Conservation (phyloP, 768 basidiomycete species). For the Mycena floridula region DNA sequence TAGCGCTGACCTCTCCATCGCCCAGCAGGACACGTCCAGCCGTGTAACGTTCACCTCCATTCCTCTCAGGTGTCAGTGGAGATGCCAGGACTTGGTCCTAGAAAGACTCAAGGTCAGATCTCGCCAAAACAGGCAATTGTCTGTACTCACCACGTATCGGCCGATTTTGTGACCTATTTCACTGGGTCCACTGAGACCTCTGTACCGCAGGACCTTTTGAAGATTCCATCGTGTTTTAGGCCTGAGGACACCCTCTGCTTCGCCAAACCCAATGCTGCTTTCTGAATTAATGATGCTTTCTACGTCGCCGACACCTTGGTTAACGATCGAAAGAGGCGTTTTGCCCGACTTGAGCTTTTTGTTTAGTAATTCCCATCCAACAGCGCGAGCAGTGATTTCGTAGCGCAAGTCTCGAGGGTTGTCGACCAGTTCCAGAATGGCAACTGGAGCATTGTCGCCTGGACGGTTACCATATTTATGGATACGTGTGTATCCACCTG, state of each 20-base stretch:
- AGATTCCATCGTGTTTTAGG: constrained; percentile 70
- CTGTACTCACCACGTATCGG: constrained; percentile 56
- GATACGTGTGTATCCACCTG: constrained; percentile 94
- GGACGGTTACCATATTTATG: constrained; percentile 84
- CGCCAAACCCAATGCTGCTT: constrained; percentile 27
- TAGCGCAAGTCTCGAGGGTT: constrained; percentile 83
- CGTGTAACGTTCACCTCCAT: constrained; percentile 27
- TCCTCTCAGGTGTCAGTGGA: constrained; percentile 39
- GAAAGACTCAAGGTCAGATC: constrained; percentile 10
- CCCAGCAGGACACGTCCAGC: constrained; percentile 58
- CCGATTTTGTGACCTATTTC: constrained; percentile 52
- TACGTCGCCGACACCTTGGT: constrained; percentile 41
- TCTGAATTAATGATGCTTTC: constrained; percentile 45
- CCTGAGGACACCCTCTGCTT: constrained; percentile 41
- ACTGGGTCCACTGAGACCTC: constrained; percentile 36
- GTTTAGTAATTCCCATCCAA: constrained; percentile 77
- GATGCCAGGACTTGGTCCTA: constrained; percentile 67
- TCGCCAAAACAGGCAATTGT: no score
- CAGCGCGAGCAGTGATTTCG: constrained; percentile 82
- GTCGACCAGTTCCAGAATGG: constrained; percentile 93
- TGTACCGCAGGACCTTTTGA: constrained; percentile 64
- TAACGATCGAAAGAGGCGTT: constrained; percentile 38
- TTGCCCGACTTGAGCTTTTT: constrained; percentile 41
- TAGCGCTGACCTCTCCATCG: constrained; percentile 48
- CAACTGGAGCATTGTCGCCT: constrained; percentile 91